phyloP scores from a whole-genome alignment of 31 red algal species.

The Asparagopsis taxiformis region DNA sequence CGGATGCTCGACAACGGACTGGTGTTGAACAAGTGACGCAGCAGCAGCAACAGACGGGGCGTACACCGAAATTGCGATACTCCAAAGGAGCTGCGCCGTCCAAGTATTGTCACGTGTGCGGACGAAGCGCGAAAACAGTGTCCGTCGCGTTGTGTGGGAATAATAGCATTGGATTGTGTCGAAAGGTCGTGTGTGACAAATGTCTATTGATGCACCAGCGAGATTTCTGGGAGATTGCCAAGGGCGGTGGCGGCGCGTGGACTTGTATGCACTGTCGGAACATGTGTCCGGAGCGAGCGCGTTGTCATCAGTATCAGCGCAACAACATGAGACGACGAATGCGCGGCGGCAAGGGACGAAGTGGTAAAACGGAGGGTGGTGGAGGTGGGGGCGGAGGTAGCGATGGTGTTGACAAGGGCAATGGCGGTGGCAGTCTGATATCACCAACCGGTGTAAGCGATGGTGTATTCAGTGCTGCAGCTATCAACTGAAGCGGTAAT shows the following conservation, averaged over 20 bases:
- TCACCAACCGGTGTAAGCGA: too few relatives aligned
- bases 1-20: too few relatives aligned
- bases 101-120: conserved; percentile 55
- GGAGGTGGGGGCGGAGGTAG: too few relatives aligned
- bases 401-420: too few relatives aligned
- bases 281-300: conserved; percentile 22
- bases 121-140: conserved; percentile 37
- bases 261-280: conserved; percentile 47
- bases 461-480: too few relatives aligned
- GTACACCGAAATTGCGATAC: conserved; percentile 34
- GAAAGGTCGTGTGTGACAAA: conserved; percentile 50
- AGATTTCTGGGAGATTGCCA: not conserved
- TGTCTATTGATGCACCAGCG: conserved; percentile 38
- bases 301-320: conserved; percentile 52
- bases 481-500: too few relatives aligned
- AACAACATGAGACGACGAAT: conserved; percentile 40
- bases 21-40: too few relatives aligned
- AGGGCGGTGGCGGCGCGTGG: conserved; percentile 6
- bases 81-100: conserved; percentile 38
- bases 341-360: too few relatives aligned
- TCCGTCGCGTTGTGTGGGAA: conserved; percentile 33
- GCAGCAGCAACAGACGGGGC: too few relatives aligned
- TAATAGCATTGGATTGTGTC: conserved; percentile 20
- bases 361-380: too few relatives aligned
- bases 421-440: too few relatives aligned